Evolutionary conservation across 257 asterid species (phyloP).

Genomic region (Solanum paucissectum): DNA sequence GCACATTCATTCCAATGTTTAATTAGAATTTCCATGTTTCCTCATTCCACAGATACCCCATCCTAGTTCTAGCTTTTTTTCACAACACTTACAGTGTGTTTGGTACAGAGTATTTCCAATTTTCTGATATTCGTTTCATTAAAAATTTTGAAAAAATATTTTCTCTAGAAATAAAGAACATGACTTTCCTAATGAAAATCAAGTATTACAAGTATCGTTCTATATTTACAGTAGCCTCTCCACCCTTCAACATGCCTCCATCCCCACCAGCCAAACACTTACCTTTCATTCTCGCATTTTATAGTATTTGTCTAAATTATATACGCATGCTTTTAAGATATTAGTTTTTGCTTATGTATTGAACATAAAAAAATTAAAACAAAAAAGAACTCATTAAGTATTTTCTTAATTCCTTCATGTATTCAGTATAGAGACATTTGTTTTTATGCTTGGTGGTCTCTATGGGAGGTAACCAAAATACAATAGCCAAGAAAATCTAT

Average conservation of each 20-base stretch:
- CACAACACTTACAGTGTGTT: background rate
- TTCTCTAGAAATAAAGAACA: too few species aligned
- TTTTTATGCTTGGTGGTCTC: background rate
- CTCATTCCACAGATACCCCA: background rate
- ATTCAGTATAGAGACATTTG: background rate
- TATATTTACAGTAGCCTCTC: too few species aligned
- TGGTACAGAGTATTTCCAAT: background rate
- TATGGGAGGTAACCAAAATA: background rate
- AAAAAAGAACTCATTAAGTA: fast-evolving
- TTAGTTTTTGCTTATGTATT: too few species aligned
- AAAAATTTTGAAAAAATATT: too few species aligned
- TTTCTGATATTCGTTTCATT: fast-evolving
- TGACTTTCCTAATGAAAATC: too few species aligned
- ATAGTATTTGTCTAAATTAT: too few species aligned
- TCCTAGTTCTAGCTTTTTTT: background rate
- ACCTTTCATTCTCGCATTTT: too few species aligned
- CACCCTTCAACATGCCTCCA: too few species aligned
- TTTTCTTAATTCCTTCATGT: too few species aligned
- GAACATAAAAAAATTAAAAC: too few species aligned
- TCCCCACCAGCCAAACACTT: too few species aligned
- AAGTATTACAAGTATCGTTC: background rate
- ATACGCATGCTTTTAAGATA: too few species aligned
- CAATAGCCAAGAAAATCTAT: background rate
- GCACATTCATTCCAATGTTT: background rate
- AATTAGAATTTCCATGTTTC: background rate